Evolutionary conservation across 78 protist species (phyloP).

Genomic region (Speleostelium caveatum): DNA sequence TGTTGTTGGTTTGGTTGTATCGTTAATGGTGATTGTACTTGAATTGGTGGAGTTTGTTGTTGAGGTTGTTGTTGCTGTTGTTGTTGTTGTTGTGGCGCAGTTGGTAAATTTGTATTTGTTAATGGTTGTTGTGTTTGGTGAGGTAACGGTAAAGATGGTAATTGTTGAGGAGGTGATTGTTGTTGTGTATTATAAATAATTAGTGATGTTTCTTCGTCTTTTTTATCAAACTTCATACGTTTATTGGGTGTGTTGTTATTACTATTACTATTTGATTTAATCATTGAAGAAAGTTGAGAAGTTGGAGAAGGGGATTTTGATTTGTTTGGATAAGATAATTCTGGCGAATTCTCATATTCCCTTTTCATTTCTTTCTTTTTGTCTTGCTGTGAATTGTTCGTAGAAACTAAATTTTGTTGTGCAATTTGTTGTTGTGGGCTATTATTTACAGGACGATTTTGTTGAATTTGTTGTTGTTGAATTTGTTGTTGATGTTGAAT

Average conservation of each 20-base stretch:
- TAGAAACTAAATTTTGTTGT: conserved; percentile 1
- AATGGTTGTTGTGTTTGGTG: too few species aligned
- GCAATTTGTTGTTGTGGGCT: neutral
- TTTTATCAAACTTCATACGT: neutral
- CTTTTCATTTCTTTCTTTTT: neutral
- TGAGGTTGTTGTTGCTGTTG: neutral
- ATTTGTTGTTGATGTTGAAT: conserved; percentile 15
- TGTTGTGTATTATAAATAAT: too few species aligned
- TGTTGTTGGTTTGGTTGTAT: conserved; percentile 6
- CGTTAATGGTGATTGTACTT: neutral
- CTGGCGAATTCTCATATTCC: neutral
- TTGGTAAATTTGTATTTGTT: neutral
- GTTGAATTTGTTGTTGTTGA: conserved; percentile 2
- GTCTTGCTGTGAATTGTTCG: neutral
- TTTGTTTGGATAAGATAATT: neutral
- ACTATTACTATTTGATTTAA: too few species aligned
- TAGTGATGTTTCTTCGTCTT: too few species aligned
- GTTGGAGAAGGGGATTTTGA: too few species aligned
- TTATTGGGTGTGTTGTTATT: neutral
- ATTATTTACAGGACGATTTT: neutral
- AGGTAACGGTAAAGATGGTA: too few species aligned
- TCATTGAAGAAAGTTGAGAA: too few species aligned
- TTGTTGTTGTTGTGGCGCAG: conserved; percentile 10
- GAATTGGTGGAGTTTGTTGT: neutral
- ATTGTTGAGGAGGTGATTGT: too few species aligned